Percentiles rank a stretch among this genome's conserved stretches.
Evolutionary conservation across 306 rosid species (phyloP).

Genomic region (Trifolium fragiferum): DNA sequence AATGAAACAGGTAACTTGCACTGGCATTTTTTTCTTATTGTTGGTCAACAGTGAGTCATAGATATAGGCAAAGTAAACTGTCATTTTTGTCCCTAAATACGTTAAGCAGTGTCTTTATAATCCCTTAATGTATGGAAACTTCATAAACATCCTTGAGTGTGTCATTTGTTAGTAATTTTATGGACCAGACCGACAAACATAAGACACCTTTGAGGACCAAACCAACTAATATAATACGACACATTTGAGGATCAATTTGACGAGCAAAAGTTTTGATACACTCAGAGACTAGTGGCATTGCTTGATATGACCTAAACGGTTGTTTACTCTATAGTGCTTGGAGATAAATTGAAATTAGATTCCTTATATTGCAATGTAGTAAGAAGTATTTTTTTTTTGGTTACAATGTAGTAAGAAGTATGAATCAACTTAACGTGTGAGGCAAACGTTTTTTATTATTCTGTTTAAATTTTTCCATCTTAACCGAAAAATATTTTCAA

Average conservation of each 20-base stretch:
- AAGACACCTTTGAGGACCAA: background rate
- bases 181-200: background rate
- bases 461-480: background rate
- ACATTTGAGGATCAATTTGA: background rate
- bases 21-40: conserved; percentile 15
- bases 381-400: too few species aligned
- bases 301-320: background rate
- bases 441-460: background rate
- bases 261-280: background rate
- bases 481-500: background rate
- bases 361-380: conserved; percentile 3
- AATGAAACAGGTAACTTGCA: conserved; percentile 70
- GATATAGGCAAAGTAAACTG: background rate
- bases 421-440: background rate
- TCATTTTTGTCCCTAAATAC: background rate
- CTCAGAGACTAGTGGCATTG: background rate
- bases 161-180: background rate
- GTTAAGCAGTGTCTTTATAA: background rate
- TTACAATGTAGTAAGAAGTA: conserved; percentile 3
- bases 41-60: background rate
- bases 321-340: background rate
- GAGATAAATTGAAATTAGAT: conserved; percentile 14
- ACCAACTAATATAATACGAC: too few species aligned
- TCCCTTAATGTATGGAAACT: background rate
- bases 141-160: background rate